Conservation (phyloP, 805 yeast genomes). For the Yarrowia deformans region DNA sequence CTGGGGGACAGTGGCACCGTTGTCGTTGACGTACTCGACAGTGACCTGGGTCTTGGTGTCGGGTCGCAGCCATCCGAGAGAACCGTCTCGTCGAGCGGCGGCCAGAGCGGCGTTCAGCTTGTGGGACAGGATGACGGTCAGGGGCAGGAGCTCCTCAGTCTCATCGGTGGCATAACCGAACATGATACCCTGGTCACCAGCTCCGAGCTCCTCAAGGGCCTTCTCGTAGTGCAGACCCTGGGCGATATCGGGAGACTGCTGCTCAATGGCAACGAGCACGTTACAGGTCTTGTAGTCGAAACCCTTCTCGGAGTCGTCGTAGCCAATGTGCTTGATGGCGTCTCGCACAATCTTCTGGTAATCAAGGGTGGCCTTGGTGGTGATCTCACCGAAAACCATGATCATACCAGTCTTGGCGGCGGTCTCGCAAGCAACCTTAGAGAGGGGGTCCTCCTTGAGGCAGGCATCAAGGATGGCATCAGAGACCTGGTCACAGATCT, state of each 20-base stretch:
- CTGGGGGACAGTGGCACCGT: slow-evolving; percentile 93
- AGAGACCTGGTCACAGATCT: slow-evolving; percentile 93
- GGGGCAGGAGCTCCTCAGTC: slow-evolving; percentile 96
- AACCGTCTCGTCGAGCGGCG: slow-evolving; percentile 95
- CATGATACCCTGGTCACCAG: slow-evolving; percentile 99
- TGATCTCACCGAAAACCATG: slow-evolving; percentile 99
- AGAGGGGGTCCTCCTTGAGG: slow-evolving; percentile 91
- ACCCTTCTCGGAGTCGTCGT: slow-evolving; percentile 94
- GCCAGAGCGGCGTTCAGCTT: slow-evolving; percentile 96
- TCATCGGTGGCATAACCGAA: slow-evolving; percentile 99
- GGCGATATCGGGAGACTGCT: slow-evolving; percentile 98
- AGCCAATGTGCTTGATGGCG: slow-evolving; percentile 98
- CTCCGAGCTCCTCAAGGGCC: slow-evolving; percentile 96
- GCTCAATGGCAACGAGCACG: slow-evolving; percentile 98
- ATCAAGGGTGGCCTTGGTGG: slow-evolving; percentile 94
- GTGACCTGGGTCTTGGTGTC: slow-evolving; percentile 99
- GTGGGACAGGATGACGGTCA: slow-evolving; percentile 93
- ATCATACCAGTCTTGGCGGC: slow-evolving; percentile 99
- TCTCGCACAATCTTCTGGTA: slow-evolving; percentile 98
- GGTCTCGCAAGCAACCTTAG: slow-evolving; percentile 99
- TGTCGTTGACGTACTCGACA: slow-evolving; percentile 90
- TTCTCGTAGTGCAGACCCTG: slow-evolving; percentile 97
- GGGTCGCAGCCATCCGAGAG: slow-evolving; percentile 96
- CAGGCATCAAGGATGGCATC: slow-evolving; percentile 99
- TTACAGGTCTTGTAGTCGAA: slow-evolving; percentile 99